Evolutionary conservation across 2,329 filamentous ascomycete genomes (phyloP).

Genomic region (Cephalotrichum gorgonifer): DNA sequence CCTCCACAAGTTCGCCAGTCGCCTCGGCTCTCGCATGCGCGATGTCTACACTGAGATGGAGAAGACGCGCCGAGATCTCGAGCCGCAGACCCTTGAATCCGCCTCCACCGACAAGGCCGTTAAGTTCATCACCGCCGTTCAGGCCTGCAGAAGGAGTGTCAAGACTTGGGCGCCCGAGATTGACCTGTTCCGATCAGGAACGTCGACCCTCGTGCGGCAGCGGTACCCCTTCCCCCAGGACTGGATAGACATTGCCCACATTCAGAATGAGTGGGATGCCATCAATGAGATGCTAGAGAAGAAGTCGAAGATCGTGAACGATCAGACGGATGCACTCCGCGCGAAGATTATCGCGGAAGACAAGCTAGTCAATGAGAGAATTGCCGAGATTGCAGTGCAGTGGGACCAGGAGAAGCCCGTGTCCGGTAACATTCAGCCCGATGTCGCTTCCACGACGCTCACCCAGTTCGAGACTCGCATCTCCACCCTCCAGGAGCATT

Average conservation of each 20-base stretch:
- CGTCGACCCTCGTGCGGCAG: constrained; percentile 82
- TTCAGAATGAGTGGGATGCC: constrained; percentile 91
- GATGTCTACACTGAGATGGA: constrained; percentile 90
- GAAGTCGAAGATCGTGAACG: constrained; percentile 90
- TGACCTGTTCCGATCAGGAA: constrained; percentile 89
- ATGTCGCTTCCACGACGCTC: constrained; percentile 75
- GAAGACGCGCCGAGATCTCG: constrained; percentile 79
- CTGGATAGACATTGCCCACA: constrained; percentile 93
- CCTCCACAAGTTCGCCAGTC: constrained; percentile 79
- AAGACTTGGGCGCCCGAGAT: constrained; percentile 93
- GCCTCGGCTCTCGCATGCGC: constrained; percentile 80
- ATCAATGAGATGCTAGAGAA: constrained; percentile 85
- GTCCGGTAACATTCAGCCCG: constrained; percentile 84
- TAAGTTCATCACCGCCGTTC: constrained; percentile 95
- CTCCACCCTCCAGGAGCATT: constrained; percentile 74
- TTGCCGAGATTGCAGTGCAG: constrained; percentile 69
- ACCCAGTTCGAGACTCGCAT: constrained; percentile 76
- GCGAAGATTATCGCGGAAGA: constrained; percentile 95
- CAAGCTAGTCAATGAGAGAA: constrained; percentile 79
- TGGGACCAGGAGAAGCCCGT: constrained; percentile 98
- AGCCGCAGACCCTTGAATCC: constrained; percentile 84
- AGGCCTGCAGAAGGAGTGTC: constrained; percentile 89
- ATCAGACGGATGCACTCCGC: constrained; percentile 88
- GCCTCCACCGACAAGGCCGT: constrained; percentile 95
- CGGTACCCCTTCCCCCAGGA: constrained; percentile 88